Percentiles rank a stretch among this genome's conserved stretches.
Conservation (phyloP, 2,329 filamentous ascomycete species). For the Madurella fahalii region DNA sequence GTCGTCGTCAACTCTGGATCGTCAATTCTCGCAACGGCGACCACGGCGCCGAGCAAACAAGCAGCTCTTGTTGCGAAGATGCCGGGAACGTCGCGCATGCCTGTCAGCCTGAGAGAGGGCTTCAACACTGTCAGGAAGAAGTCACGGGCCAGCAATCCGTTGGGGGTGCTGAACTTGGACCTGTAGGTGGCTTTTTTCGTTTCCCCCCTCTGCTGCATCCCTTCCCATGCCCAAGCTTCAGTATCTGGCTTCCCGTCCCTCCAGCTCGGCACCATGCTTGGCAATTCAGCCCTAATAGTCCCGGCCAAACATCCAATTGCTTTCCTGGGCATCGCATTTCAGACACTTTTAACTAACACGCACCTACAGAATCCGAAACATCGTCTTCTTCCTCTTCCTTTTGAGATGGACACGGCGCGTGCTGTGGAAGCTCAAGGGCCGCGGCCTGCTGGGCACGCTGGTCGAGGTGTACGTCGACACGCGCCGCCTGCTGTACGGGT, state of each 20-base stretch:
- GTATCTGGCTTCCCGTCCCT: background rate
- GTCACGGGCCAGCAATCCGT: constrained; percentile 47
- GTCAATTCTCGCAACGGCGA: background rate
- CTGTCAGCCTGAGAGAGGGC: constrained; percentile 65
- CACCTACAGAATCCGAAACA: constrained; percentile 65
- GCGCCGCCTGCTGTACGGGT: constrained; percentile 72
- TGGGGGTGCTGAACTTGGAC: constrained; percentile 62
- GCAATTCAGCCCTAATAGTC: background rate
- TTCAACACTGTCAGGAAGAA: constrained; percentile 56
- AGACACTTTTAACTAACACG: constrained; percentile 3
- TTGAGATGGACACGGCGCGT: constrained; percentile 76
- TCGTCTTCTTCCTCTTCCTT: constrained; percentile 85
- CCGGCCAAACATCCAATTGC: background rate
- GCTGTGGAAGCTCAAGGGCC: constrained; percentile 82
- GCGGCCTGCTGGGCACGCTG: constrained; percentile 76
- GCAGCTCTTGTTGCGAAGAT: constrained; percentile 36
- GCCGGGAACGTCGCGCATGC: constrained; percentile 66
- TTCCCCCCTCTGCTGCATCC: background rate
- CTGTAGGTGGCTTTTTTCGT: constrained; percentile 49
- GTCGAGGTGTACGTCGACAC: constrained; percentile 68
- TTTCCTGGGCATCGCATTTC: too few species aligned
- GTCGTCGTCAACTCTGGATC: background rate
- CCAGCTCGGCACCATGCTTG: background rate
- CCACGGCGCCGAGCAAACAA: background rate
- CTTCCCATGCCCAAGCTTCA: background rate